These are phyloP conservation scores for Astrocystis sublimbata DNA, from an alignment of 495 filamentous ascomycete genomes.

Conservation along the genomic window DNA sequence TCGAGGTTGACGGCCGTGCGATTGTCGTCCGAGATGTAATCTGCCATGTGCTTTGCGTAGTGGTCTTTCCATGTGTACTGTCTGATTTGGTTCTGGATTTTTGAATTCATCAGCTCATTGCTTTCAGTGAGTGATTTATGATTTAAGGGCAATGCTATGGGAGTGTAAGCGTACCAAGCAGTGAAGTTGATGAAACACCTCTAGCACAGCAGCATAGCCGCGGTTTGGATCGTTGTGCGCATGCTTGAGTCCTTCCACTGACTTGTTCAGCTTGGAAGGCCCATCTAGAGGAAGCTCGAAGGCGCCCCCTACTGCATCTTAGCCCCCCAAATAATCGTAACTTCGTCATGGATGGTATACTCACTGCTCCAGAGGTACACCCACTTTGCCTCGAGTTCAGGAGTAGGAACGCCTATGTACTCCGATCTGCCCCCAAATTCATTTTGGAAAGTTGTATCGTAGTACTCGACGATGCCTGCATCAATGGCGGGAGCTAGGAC, in stretches of 20 bases:
- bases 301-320: not conserved
- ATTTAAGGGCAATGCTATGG: not conserved
- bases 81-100: slow-evolving; percentile 28
- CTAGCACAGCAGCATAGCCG: slow-evolving; percentile 11
- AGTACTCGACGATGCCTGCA: not conserved
- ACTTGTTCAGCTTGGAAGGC: slow-evolving; percentile 3
- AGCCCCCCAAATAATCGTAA: not conserved
- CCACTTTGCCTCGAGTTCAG: slow-evolving; percentile 14
- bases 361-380: slow-evolving; percentile 5
- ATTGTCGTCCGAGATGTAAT: not conserved
- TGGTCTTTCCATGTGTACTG: slow-evolving; percentile 27
- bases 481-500: slow-evolving; percentile 3
- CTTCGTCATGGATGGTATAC: not conserved
- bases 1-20: slow-evolving; percentile 1
- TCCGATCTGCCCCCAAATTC: not conserved
- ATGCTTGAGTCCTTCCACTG: not conserved
- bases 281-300: slow-evolving; percentile 8
- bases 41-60: slow-evolving; percentile 5
- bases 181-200: slow-evolving; percentile 18
- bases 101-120: too few relatives aligned
- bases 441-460: slow-evolving; percentile 6
- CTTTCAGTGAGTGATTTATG: too few relatives aligned
- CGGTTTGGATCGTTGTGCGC: not conserved
- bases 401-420: slow-evolving; percentile 10
- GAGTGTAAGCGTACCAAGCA: slow-evolving; percentile 12